Conservation (phyloP, 2,329 filamentous ascomycete species). For the Camillea tinctor region DNA sequence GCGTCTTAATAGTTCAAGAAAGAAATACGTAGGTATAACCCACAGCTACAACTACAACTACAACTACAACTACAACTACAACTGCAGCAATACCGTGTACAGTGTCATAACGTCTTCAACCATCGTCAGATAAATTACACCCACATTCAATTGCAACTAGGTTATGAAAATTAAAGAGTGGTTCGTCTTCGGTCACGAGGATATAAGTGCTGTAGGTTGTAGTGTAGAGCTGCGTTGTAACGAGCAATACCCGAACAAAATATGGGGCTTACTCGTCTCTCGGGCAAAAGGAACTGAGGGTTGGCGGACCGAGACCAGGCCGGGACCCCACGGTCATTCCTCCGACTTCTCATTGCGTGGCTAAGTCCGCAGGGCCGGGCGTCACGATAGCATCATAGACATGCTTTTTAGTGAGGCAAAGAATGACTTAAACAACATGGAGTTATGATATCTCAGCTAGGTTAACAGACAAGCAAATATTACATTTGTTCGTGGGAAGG, state of each 20-base stretch:
- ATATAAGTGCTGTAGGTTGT: neutral
- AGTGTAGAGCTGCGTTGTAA: neutral
- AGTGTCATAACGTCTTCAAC: no score
- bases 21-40: neutral
- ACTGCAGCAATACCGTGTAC: no score
- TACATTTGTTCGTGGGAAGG: no score
- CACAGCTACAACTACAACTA: no score
- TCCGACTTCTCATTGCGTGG: neutral
- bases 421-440: no score
- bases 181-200: neutral
- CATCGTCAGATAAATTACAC: no score
- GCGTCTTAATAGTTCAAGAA: neutral
- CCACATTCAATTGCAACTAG: no score
- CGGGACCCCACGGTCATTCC: neutral
- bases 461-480: no score
- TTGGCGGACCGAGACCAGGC: neutral
- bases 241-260: neutral
- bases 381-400: neutral
- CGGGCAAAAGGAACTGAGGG: conserved; percentile 1
- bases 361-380: neutral
- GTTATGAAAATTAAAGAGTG: neutral
- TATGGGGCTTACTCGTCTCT: neutral
- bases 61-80: no score
- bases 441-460: no score
- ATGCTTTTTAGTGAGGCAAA: no score